Evolutionary conservation across 1,284 basidiomycete genomes (phyloP), one percentile per base, ranked within the genome.

Genomic region (Moesziomyces sp.): DNA sequence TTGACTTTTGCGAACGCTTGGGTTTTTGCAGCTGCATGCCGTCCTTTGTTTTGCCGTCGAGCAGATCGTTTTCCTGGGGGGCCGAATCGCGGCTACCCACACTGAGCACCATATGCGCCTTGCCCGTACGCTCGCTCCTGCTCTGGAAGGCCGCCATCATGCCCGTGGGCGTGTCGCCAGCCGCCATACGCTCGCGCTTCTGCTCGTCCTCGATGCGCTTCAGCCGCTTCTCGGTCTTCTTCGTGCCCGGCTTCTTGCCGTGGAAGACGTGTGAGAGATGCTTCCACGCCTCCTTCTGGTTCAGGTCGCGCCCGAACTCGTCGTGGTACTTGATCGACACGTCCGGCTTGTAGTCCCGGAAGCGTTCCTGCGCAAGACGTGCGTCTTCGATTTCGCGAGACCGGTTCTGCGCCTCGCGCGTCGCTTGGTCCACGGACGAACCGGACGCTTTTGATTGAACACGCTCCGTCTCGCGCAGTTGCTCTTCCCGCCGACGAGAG

Each of bases 271-370:
- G 83, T 47, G 74, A 78, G 14, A 84, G 76, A 24, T 74, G 67
- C 72, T 85, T 85, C 85, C 85, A 85, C 23, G 85, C 85, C 64
- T 99, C 97, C 87, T 98, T 98, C 35, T 91, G 90, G 24, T 92
- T 93, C 83, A 98, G 87, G 69, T 88, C 85, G 21, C 94, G 88
- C n/a, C 97, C 97, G 83, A 93, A 93, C 60, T 83, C 78, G 84
- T 99, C 97, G 76, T 96, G 92, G 85, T 99, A 99, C 63, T 92
- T 92, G 82, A 99, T 93, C 73, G 96, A 93, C 78, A 99, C 89
- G 84, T 97, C 94, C 1, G 97, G 97, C 85, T 95, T 97, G 88
- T 99, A 99, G 82, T 92, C 89, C 85, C 91, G 92, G 88, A 92
- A 99, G 50, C 89, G 84, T 42, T 97, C 93, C 76, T 94, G 86